Evolutionary conservation across 768 basidiomycete species (phyloP).

Genomic region (Tylopilus felleus): DNA sequence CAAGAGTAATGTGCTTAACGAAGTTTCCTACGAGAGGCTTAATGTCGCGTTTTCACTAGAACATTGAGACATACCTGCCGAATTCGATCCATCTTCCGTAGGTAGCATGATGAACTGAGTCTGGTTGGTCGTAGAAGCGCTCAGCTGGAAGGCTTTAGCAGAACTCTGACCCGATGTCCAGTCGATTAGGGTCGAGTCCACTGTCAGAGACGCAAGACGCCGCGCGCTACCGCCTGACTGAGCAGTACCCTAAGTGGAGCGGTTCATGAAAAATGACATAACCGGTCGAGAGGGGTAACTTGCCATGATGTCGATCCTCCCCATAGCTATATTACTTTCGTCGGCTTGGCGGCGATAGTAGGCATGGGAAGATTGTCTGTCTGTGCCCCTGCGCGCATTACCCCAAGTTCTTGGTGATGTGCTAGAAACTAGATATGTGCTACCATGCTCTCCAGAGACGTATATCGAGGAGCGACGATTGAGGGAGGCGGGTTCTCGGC

Average conservation of each 20-base stretch:
- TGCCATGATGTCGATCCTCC: slow-evolving; percentile 50
- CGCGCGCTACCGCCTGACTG: not conserved
- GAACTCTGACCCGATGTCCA: slow-evolving; percentile 28
- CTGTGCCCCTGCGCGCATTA: not conserved
- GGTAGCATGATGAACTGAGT: slow-evolving; percentile 44
- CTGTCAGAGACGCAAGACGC: slow-evolving; percentile 22
- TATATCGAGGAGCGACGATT: slow-evolving; percentile 22
- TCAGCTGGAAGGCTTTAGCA: slow-evolving; percentile 38
- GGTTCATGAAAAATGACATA: slow-evolving; percentile 3
- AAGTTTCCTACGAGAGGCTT: slow-evolving; percentile 10
- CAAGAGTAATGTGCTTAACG: slow-evolving; percentile 40
- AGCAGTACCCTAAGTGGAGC: slow-evolving; percentile 3
- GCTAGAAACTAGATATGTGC: slow-evolving; percentile 27
- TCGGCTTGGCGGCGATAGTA: slow-evolving; percentile 8
- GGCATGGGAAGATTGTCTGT: not conserved
- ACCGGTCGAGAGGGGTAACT: slow-evolving; percentile 14
- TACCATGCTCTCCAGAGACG: slow-evolving; percentile 25
- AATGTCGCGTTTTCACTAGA: not conserved
- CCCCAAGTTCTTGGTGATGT: not conserved
- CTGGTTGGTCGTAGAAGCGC: slow-evolving; percentile 46
- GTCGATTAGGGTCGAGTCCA: slow-evolving; percentile 22
- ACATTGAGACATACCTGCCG: slow-evolving; percentile 11
- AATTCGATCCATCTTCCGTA: slow-evolving; percentile 2
- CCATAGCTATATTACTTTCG: slow-evolving; percentile 32
- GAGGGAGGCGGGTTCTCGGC: slow-evolving; percentile 4